Conservation (phyloP, 768 basidiomycete species). For the Russula vinacea region DNA sequence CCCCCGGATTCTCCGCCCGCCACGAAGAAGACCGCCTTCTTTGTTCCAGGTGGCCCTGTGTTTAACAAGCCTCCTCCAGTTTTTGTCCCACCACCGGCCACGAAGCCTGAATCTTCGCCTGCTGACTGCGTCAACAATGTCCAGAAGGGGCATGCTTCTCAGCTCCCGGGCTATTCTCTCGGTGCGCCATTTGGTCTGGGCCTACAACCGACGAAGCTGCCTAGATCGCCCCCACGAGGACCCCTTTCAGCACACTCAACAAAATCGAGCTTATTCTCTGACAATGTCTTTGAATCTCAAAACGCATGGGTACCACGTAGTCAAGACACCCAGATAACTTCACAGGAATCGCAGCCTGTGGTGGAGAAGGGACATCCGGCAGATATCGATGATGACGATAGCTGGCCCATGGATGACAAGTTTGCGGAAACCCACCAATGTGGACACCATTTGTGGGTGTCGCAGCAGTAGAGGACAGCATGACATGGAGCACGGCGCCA, state of each 20-base stretch:
- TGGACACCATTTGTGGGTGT: slow-evolving; percentile 56
- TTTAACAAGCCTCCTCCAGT: slow-evolving; percentile 54
- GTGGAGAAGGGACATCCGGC: slow-evolving; percentile 34
- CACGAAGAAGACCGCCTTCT: slow-evolving; percentile 30
- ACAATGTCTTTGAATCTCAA: slow-evolving; percentile 49
- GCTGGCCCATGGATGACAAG: slow-evolving; percentile 73
- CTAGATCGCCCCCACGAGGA: slow-evolving; percentile 32
- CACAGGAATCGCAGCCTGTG: slow-evolving; percentile 28
- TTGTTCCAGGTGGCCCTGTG: slow-evolving; percentile 45
- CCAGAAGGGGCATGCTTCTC: slow-evolving; percentile 38
- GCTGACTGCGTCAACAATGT: slow-evolving; percentile 28
- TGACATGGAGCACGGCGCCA: slow-evolving; percentile 72
- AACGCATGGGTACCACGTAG: slow-evolving; percentile 56
- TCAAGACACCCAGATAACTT: slow-evolving; percentile 57
- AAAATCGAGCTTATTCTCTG: slow-evolving; percentile 51
- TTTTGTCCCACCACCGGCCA: slow-evolving; percentile 48
- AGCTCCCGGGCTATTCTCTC: slow-evolving; percentile 40
- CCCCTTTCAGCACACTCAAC: slow-evolving; percentile 51
- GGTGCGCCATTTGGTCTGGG: slow-evolving; percentile 48
- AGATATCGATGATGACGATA: slow-evolving; percentile 60
- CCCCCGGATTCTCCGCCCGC: slow-evolving; percentile 30
- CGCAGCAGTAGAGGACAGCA: slow-evolving; percentile 56
- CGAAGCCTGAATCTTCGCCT: slow-evolving; percentile 27
- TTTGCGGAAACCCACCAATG: slow-evolving; percentile 48
- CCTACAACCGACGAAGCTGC: slow-evolving; percentile 33